phyloP scores from a whole-genome alignment of 495 filamentous ascomycete species.

The Glonium stellatum region DNA sequence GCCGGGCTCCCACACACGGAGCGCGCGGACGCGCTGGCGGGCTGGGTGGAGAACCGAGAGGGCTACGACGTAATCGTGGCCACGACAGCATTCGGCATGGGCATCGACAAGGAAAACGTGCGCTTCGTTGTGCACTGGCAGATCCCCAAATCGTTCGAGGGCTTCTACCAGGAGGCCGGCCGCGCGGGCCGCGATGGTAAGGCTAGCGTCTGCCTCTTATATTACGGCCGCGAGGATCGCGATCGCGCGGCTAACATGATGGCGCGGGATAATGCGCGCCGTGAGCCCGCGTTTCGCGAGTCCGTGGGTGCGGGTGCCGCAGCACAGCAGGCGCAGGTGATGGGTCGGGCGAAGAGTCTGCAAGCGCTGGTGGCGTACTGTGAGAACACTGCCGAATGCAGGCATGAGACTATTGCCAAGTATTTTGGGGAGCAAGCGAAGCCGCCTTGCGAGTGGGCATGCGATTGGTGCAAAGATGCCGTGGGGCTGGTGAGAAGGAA shows the following conservation, averaged over 20 bases:
- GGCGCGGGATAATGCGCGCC: conserved; percentile 22
- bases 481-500: conserved; percentile 57
- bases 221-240: conserved; percentile 78
- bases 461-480: conserved; percentile 81
- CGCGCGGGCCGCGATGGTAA: conserved; percentile 86
- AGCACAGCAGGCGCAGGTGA: conserved; percentile 46
- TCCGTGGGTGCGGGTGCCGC: conserved; percentile 16
- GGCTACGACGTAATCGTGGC: conserved; percentile 89
- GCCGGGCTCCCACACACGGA: conserved; percentile 54
- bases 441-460: conserved; percentile 72
- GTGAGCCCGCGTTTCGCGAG: not conserved
- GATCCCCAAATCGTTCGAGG: conserved; percentile 85
- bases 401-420: conserved; percentile 67
- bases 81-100: conserved; percentile 96
- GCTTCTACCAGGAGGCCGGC: conserved; percentile 92
- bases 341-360: conserved; percentile 32
- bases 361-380: conserved; percentile 65
- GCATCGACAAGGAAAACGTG: conserved; percentile 90
- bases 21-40: conserved; percentile 57
- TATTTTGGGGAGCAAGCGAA: conserved; percentile 69
- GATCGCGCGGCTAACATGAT: conserved; percentile 54
- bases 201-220: conserved; percentile 76
- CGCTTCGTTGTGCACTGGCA: conserved; percentile 93
- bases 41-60: conserved; percentile 67
- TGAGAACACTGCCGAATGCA: conserved; percentile 63